phyloP scores from a whole-genome alignment of 1,139 yeast genomes.

The Arxiozyma slooffiae region DNA sequence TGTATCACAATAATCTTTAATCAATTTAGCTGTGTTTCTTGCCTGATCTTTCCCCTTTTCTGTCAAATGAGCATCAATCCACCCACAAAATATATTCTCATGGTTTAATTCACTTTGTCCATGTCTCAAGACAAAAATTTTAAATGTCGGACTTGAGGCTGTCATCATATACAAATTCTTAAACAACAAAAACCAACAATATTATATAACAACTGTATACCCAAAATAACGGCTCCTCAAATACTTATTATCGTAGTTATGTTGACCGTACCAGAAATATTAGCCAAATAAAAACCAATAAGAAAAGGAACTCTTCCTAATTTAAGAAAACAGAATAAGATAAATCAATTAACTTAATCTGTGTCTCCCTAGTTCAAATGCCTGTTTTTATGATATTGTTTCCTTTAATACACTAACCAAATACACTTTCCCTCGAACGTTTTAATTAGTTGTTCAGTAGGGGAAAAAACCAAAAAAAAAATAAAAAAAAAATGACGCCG shows the following conservation, averaged over 20 bases:
- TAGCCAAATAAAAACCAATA: background rate
- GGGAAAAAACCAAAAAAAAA: background rate
- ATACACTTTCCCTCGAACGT: background rate
- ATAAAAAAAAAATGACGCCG: background rate
- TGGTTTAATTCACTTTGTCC: slow-evolving; percentile 72
- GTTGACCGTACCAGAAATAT: background rate
- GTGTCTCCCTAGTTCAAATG: background rate
- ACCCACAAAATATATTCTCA: slow-evolving; percentile 65
- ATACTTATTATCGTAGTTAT: too few species aligned
- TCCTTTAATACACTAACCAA: too few species aligned
- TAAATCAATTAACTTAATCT: too few species aligned
- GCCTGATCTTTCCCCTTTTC: slow-evolving; percentile 58
- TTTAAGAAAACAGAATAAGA: too few species aligned
- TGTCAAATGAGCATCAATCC: slow-evolving; percentile 67
- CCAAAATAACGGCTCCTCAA: background rate
- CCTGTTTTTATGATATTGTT: background rate
- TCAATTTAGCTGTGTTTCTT: slow-evolving; percentile 44
- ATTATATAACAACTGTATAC: too few species aligned
- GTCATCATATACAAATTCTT: slow-evolving; percentile 1
- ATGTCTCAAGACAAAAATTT: slow-evolving; percentile 39
- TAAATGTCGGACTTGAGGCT: slow-evolving; percentile 14
- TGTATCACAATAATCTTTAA: slow-evolving; percentile 29
- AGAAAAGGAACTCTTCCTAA: background rate
- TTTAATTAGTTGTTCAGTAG: background rate
- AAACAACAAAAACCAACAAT: background rate